A percentile compares a stretch with the other conserved stretches of the same genome.
Evolutionary conservation across 1,139 yeast species (phyloP).

Genomic region (Magnusiomyces starmeri): DNA sequence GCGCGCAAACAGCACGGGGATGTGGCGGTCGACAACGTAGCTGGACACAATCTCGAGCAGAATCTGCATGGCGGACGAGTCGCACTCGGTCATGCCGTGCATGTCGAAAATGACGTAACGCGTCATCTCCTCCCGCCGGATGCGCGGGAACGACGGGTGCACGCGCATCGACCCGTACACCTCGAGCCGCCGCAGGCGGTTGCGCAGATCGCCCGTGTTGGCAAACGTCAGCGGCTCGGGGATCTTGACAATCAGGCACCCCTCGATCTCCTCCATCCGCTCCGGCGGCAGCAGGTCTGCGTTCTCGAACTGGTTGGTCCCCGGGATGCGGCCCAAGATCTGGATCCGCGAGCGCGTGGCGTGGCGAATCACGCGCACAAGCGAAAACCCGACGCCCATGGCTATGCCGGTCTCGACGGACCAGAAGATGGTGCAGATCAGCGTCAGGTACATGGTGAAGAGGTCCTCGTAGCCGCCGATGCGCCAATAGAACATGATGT

Average conservation of each 20-base stretch:
- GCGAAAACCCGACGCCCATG: slow-evolving; percentile 73
- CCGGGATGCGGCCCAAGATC: slow-evolving; percentile 75
- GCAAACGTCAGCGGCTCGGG: slow-evolving; percentile 94
- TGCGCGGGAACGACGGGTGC: slow-evolving; percentile 72
- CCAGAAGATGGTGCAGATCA: slow-evolving; percentile 64
- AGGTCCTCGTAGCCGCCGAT: slow-evolving; percentile 75
- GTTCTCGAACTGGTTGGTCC: slow-evolving; percentile 66
- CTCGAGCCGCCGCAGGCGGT: slow-evolving; percentile 70
- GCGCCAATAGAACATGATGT: slow-evolving; percentile 62
- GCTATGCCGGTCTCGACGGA: slow-evolving; percentile 88
- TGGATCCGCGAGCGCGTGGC: slow-evolving; percentile 86
- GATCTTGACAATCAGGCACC: slow-evolving; percentile 76
- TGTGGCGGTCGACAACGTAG: slow-evolving; percentile 47
- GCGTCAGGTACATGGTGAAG: slow-evolving; percentile 63
- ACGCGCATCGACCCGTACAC: slow-evolving; percentile 74
- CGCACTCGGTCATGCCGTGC: slow-evolving; percentile 79
- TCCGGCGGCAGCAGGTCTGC: slow-evolving; percentile 47
- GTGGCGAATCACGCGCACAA: slow-evolving; percentile 73
- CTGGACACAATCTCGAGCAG: slow-evolving; percentile 49
- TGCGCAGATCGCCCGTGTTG: slow-evolving; percentile 74
- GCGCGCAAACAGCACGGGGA: slow-evolving; percentile 58
- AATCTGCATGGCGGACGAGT: slow-evolving; percentile 81
- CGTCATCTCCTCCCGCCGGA: slow-evolving; percentile 48
- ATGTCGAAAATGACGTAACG: slow-evolving; percentile 71
- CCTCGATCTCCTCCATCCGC: slow-evolving; percentile 61